Conservation (phyloP, 148 eudicot genomes). For the Fagopyrum tataricum region DNA sequence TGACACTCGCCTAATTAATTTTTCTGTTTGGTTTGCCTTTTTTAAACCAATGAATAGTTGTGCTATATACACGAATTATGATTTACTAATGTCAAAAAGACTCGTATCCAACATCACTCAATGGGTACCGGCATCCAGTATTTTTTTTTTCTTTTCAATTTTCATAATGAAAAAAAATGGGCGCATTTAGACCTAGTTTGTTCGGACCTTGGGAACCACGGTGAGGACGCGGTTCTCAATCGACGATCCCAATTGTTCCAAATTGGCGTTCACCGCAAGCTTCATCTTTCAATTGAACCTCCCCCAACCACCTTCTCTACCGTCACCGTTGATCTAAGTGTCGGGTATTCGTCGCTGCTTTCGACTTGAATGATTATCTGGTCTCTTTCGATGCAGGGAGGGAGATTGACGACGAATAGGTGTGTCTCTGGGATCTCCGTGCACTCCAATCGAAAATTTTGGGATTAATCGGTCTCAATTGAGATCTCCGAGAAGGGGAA, state of each 20-base stretch:
- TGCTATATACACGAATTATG: too few species aligned
- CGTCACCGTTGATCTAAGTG: constrained; percentile 18
- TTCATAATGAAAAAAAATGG: too few species aligned
- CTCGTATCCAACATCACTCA: too few species aligned
- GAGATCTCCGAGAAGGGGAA: constrained; percentile 29
- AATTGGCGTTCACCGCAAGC: constrained; percentile 23
- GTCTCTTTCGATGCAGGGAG: constrained; percentile 20
- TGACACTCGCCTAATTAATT: too few species aligned
- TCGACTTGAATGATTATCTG: constrained; percentile 19
- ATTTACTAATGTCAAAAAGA: too few species aligned
- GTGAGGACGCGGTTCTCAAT: constrained; percentile 33
- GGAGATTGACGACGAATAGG: constrained; percentile 23
- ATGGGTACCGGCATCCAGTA: too few species aligned
- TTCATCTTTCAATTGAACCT: constrained; percentile 25
- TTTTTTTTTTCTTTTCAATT: too few species aligned
- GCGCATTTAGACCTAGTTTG: too few species aligned
- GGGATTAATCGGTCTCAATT: constrained; percentile 23
- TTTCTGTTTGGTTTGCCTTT: too few species aligned
- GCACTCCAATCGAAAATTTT: constrained; percentile 26
- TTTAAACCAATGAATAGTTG: too few species aligned
- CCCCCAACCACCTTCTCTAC: constrained; percentile 21
- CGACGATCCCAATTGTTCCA: constrained; percentile 18
- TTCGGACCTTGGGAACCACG: constrained; percentile 30
- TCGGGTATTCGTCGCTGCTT: constrained; percentile 12
- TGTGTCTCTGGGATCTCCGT: constrained; percentile 33